phyloP scores from a whole-genome alignment of 495 filamentous ascomycete species.

The Pseudoneurospora amorphoporcata region DNA sequence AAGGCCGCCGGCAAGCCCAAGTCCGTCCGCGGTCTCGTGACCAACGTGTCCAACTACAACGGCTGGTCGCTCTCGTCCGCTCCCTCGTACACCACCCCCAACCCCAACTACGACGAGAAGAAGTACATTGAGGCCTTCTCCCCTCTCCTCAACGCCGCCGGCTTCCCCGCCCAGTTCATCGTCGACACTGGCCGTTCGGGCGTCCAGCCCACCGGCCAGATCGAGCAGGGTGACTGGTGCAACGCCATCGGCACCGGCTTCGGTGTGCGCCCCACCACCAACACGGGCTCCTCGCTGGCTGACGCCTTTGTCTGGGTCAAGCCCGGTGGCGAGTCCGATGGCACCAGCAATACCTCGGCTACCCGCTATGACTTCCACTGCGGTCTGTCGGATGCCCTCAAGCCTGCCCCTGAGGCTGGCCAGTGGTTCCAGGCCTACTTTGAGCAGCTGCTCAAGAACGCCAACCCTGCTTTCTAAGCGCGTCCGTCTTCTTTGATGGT shows the following conservation, averaged over 20 bases:
- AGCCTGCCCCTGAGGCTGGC: conserved; percentile 69
- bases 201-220: conserved; percentile 54
- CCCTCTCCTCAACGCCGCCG: conserved; percentile 47
- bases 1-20: conserved; percentile 53
- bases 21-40: conserved; percentile 60
- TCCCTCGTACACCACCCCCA: conserved; percentile 32
- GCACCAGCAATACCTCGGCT: conserved; percentile 54
- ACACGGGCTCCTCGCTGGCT: conserved; percentile 49
- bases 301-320: conserved; percentile 82
- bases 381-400: conserved; percentile 45
- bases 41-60: conserved; percentile 78
- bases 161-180: conserved; percentile 64
- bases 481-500: background rate
- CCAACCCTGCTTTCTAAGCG: conserved; percentile 46
- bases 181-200: conserved; percentile 58
- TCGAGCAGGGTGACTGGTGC: conserved; percentile 73
- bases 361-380: conserved; percentile 63
- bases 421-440: conserved; percentile 76
- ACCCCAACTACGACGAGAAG: conserved; percentile 58
- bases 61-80: conserved; percentile 35
- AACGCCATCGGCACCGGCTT: conserved; percentile 67
- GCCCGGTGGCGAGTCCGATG: conserved; percentile 74
- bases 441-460: conserved; percentile 57
- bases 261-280: conserved; percentile 55
- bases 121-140: conserved; percentile 56